Evolutionary conservation across 345 rosid species (phyloP).

Genomic region (Eucalyptus sideroxylon): DNA sequence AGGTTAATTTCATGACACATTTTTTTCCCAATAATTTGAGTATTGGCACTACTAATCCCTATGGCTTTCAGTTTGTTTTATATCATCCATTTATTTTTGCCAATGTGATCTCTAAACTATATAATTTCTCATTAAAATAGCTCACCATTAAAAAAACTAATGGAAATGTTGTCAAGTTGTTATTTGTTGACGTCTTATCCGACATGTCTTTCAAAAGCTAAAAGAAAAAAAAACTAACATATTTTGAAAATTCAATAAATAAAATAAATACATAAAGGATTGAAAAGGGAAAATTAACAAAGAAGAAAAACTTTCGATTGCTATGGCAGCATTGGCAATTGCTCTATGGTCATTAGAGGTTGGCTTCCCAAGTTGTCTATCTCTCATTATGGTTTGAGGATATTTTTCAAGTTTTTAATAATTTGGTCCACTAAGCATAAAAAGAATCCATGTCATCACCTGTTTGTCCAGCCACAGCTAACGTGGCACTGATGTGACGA

Average conservation of each 20-base stretch:
- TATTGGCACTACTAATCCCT: not conserved
- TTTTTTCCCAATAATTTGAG: not conserved
- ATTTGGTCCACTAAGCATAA: not conserved
- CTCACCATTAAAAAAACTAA: not conserved
- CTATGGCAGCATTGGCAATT: not conserved
- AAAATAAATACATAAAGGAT: not conserved
- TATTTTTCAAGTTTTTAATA: not conserved
- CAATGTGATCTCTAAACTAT: not conserved
- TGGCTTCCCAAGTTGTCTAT: not conserved
- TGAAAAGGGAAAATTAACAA: not conserved
- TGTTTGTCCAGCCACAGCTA: not conserved
- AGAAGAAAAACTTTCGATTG: not conserved
- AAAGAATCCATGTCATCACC: not conserved
- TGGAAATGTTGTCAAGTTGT: not conserved
- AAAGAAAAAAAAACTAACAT: not conserved
- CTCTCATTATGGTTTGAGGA: not conserved
- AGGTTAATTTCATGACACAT: not conserved
- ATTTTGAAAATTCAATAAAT: not conserved
- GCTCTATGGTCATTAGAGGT: not conserved
- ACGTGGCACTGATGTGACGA: not conserved
- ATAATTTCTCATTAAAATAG: not conserved
- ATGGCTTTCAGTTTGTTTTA: not conserved
- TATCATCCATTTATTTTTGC: not conserved
- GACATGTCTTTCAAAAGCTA: not conserved
- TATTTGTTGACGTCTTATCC: not conserved